Evolutionary conservation across 1,284 basidiomycete species (phyloP).

Genomic region (Marasmius sp.): DNA sequence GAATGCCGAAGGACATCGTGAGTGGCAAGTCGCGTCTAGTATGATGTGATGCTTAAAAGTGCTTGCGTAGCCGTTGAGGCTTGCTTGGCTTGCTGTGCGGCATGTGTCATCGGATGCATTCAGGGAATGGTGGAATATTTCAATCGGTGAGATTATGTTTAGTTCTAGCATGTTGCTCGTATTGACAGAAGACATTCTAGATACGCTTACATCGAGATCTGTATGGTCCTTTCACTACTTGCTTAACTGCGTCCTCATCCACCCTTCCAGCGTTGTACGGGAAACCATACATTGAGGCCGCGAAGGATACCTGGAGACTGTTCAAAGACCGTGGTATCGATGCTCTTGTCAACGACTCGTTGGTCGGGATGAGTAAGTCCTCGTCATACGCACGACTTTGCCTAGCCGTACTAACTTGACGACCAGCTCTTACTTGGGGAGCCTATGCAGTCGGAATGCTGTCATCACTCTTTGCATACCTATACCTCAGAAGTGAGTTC

Average conservation of each 20-base stretch:
- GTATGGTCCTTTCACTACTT: slow-evolving; percentile 29
- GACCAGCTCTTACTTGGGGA: slow-evolving; percentile 69
- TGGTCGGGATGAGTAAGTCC: slow-evolving; percentile 75
- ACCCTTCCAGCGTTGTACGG: slow-evolving; percentile 71
- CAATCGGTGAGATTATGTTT: slow-evolving; percentile 57
- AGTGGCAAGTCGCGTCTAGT: slow-evolving; percentile 25
- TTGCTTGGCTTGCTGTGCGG: slow-evolving; percentile 77
- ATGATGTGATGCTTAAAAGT: slow-evolving; percentile 8
- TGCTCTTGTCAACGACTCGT: slow-evolving; percentile 82
- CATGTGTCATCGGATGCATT: slow-evolving; percentile 79
- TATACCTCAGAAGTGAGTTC: slow-evolving; percentile 74
- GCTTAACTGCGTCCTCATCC: not conserved
- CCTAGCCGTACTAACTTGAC: not conserved
- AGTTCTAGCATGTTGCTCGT: not conserved
- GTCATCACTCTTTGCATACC: slow-evolving; percentile 77
- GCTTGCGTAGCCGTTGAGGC: slow-evolving; percentile 57
- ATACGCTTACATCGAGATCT: slow-evolving; percentile 84
- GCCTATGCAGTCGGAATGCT: slow-evolving; percentile 78
- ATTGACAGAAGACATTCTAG: slow-evolving; percentile 26
- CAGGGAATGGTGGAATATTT: slow-evolving; percentile 76
- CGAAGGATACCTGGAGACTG: slow-evolving; percentile 88
- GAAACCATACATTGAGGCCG: slow-evolving; percentile 83
- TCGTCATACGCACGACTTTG: not conserved
- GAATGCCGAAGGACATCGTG: slow-evolving; percentile 73
- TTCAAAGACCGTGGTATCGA: slow-evolving; percentile 86